Percentiles rank a stretch among this genome's conserved stretches.
Evolutionary conservation across 768 basidiomycete species (phyloP).

Genomic region (Tricholoma sp.): DNA sequence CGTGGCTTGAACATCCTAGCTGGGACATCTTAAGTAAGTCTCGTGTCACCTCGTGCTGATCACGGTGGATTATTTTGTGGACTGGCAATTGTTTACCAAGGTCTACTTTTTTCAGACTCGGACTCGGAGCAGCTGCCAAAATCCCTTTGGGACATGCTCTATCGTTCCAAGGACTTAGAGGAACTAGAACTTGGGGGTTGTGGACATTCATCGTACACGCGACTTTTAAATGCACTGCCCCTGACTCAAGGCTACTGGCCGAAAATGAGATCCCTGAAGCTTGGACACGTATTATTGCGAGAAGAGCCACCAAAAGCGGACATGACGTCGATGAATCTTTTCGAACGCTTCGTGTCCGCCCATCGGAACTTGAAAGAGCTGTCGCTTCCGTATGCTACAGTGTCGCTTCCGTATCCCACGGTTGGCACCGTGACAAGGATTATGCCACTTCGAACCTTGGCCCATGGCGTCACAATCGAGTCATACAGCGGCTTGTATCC

Average conservation of each 20-base stretch:
- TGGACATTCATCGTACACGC: slow-evolving; percentile 7
- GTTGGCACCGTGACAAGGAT: too few relatives aligned
- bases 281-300: slow-evolving; percentile 15
- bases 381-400: slow-evolving; percentile 14
- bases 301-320: slow-evolving; percentile 5
- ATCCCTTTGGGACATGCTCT: slow-evolving; percentile 52
- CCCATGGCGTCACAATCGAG: slow-evolving; percentile 7
- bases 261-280: slow-evolving; percentile 12
- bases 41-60: too few relatives aligned
- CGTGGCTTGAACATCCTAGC: background rate
- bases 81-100: background rate
- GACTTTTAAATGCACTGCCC: slow-evolving; percentile 14
- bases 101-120: background rate
- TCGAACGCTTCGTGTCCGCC: slow-evolving; percentile 13
- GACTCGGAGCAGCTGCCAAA: slow-evolving; percentile 16
- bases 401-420: too few relatives aligned
- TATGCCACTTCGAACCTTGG: slow-evolving; percentile 7
- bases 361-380: slow-evolving; percentile 13
- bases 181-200: slow-evolving; percentile 32
- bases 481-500: slow-evolving; percentile 15
- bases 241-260: slow-evolving; percentile 16
- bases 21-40: background rate
- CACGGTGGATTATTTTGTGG: background rate
- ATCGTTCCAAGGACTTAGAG: slow-evolving; percentile 37
- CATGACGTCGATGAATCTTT: slow-evolving; percentile 10